Percentiles rank a stretch among this genome's conserved stretches.
These are phyloP conservation scores for Auriscalpium vulgare DNA, from an alignment of 768 basidiomycete species.

Conservation along the genomic window DNA sequence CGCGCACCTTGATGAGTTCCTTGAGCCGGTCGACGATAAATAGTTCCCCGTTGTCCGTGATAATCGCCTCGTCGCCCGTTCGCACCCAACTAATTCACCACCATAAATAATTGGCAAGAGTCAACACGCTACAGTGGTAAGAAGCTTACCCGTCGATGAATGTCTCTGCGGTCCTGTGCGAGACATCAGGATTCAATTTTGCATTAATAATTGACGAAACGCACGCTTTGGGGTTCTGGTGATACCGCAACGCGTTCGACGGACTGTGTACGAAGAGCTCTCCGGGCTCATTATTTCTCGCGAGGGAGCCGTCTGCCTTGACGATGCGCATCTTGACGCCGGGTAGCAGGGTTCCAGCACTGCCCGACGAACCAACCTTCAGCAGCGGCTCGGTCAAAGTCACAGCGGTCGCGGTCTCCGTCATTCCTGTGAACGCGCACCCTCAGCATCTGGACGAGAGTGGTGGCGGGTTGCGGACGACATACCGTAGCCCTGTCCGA, in stretches of 20 bases:
- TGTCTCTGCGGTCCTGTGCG: constrained; percentile 52
- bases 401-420: constrained; percentile 51
- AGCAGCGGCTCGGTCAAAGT: constrained; percentile 39
- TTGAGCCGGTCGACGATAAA: constrained; percentile 59
- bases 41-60: constrained; percentile 46
- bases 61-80: constrained; percentile 58
- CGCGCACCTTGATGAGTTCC: constrained; percentile 62
- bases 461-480: background rate
- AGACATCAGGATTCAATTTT: background rate
- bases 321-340: constrained; percentile 46
- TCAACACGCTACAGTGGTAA: background rate
- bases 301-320: constrained; percentile 46
- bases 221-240: constrained; percentile 52
- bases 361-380: constrained; percentile 44
- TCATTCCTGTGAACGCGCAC: constrained; percentile 43
- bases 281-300: constrained; percentile 45
- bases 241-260: constrained; percentile 35
- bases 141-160: constrained; percentile 53
- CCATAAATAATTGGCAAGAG: background rate
- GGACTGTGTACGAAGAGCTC: constrained; percentile 44
- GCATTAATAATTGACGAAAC: constrained; percentile 15
- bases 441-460: background rate
- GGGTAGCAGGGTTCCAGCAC: constrained; percentile 37
- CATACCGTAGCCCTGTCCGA: constrained; percentile 55
- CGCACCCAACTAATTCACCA: constrained; percentile 44